phyloP scores from a whole-genome alignment of 345 rosid species.

The Gossypium bickii region DNA sequence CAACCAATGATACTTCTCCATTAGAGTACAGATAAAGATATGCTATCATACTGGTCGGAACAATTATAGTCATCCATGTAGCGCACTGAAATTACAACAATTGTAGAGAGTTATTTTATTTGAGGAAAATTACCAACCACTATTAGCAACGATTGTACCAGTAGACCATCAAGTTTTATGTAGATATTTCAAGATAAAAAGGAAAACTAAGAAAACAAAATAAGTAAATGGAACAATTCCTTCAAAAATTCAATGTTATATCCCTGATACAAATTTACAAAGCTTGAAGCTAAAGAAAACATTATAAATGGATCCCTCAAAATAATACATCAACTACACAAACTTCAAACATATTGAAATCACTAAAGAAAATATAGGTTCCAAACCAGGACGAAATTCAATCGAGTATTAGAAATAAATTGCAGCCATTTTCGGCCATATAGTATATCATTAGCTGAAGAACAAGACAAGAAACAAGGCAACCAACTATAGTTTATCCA shows the following conservation, averaged over 20 bases:
- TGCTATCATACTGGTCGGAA: too few relatives aligned
- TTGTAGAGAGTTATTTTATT: too few relatives aligned
- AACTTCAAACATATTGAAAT: background rate
- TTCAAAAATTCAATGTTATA: background rate
- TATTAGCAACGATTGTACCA: background rate
- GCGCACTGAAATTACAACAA: too few relatives aligned
- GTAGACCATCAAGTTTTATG: background rate
- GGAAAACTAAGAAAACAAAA: background rate
- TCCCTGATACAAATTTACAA: background rate
- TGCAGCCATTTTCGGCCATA: too few relatives aligned
- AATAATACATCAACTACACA: background rate
- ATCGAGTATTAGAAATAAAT: too few relatives aligned
- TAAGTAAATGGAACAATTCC: background rate
- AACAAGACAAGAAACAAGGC: too few relatives aligned
- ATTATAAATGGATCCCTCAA: background rate
- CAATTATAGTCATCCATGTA: too few relatives aligned
- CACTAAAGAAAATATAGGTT: background rate
- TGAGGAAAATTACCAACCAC: background rate
- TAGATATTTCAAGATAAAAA: background rate
- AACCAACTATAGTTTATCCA: too few relatives aligned
- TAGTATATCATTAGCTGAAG: too few relatives aligned
- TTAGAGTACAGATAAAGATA: too few relatives aligned
- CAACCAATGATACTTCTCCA: too few relatives aligned
- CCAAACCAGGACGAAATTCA: background rate
- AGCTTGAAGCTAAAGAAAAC: background rate